Percentiles rank a stretch among this genome's conserved stretches.
These are phyloP conservation scores for Symbiotaphrina buchneri DNA, from an alignment of 495 filamentous ascomycete genomes.

Conservation along the genomic window DNA sequence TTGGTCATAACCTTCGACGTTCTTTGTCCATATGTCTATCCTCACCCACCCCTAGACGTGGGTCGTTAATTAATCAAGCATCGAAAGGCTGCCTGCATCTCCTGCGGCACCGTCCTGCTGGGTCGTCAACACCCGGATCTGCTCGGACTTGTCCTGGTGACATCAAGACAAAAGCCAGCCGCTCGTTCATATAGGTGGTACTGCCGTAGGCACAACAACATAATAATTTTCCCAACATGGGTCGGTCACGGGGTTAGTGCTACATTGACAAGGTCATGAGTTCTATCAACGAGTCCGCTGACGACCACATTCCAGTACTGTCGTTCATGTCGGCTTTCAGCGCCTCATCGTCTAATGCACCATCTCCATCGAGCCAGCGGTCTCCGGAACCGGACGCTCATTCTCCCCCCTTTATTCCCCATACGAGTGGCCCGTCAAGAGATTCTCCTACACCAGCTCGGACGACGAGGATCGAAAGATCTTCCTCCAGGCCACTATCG, in stretches of 20 bases:
- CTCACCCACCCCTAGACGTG: too few species aligned
- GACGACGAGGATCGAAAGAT: conserved; percentile 14
- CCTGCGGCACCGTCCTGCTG: too few species aligned
- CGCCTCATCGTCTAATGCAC: conserved; percentile 5
- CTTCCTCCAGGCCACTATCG: conserved; percentile 31
- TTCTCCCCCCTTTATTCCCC: conserved; percentile 9
- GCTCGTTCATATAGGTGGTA: background rate
- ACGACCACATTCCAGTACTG: conserved; percentile 16
- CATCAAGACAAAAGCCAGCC: background rate
- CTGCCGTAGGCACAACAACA: background rate
- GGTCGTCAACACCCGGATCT: too few species aligned
- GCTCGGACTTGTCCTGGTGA: too few species aligned
- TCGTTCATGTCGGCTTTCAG: conserved; percentile 34
- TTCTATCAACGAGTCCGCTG: background rate
- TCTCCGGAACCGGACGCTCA: conserved; percentile 3
- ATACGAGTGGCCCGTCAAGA: conserved; percentile 7
- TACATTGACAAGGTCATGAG: background rate
- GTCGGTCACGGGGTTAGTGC: conserved; percentile 4
- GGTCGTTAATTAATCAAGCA: too few species aligned
- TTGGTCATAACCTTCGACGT: too few species aligned
- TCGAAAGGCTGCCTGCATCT: too few species aligned
- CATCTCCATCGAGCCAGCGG: conserved; percentile 6
- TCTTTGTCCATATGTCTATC: too few species aligned
- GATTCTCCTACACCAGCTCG: conserved; percentile 13
- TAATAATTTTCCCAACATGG: conserved; percentile 1